These are phyloP conservation scores for Piloderma croceum DNA, from an alignment of 768 basidiomycete genomes.

Conservation along the genomic window DNA sequence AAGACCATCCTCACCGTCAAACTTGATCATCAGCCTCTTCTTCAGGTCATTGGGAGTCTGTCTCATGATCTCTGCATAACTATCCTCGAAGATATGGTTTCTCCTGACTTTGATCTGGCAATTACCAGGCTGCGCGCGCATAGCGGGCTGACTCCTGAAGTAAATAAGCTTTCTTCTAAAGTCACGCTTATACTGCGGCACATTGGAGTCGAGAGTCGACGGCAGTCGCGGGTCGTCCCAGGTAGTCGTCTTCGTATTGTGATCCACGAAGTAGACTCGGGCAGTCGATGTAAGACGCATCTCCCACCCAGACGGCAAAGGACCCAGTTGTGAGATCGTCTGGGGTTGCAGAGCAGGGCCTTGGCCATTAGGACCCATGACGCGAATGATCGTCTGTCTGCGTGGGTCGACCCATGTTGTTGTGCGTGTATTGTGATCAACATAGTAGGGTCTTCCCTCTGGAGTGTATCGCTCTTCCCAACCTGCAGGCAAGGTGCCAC, in stretches of 20 bases:
- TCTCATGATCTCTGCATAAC: conserved; percentile 99
- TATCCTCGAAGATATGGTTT: conserved; percentile 98
- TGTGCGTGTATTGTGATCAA: conserved; percentile 98
- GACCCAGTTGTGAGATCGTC: conserved; percentile 93
- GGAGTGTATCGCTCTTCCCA: conserved; percentile 99
- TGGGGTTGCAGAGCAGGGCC: conserved; percentile 87
- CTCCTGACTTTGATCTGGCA: conserved; percentile 98
- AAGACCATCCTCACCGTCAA: conserved; percentile 97
- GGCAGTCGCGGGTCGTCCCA: conserved; percentile 99
- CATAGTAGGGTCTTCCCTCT: conserved; percentile 97
- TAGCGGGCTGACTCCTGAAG: conserved; percentile 97
- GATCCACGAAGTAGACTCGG: conserved; percentile 98
- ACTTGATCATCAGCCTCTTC: conserved; percentile 99
- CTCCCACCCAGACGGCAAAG: conserved; percentile 97
- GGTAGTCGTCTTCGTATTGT: conserved; percentile 99
- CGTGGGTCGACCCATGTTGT: conserved; percentile 99
- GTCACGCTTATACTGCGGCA: conserved; percentile 99
- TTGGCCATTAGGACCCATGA: conserved; percentile 91
- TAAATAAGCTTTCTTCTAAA: conserved; percentile 99
- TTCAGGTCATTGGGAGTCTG: conserved; percentile 98
- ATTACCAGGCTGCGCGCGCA: conserved; percentile 97
- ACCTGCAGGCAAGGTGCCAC: conserved; percentile 87
- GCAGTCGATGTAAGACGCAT: conserved; percentile 99
- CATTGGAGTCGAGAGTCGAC: conserved; percentile 91
- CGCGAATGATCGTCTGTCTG: conserved; percentile 92